phyloP scores from a whole-genome alignment of 148 eudicot genomes.

The Fagopyrum homotropicum region DNA sequence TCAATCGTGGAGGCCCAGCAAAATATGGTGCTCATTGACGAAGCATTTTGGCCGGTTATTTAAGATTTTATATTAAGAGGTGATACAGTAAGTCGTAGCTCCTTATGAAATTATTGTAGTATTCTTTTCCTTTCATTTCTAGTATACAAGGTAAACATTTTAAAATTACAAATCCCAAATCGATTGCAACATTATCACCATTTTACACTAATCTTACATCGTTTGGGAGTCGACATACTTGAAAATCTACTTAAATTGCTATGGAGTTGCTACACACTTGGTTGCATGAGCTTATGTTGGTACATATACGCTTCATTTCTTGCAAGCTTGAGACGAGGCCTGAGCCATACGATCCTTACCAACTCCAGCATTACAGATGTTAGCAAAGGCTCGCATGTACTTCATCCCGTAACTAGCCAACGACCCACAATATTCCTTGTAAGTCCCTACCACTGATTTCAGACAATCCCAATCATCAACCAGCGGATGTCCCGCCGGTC shows the following conservation, averaged over 20 bases:
- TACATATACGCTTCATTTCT: background rate
- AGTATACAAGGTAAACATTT: too few species aligned
- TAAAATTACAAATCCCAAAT: background rate
- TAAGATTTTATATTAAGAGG: too few species aligned
- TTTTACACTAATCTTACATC: background rate
- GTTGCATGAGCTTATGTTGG: background rate
- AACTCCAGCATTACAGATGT: constrained; percentile 15
- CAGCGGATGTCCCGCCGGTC: constrained; percentile 15
- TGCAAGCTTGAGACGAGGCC: constrained; percentile 18
- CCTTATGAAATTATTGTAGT: too few species aligned
- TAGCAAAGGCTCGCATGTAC: constrained; percentile 20
- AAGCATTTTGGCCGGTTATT: too few species aligned
- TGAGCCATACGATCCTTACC: constrained; percentile 13
- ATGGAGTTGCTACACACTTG: background rate
- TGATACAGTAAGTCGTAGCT: too few species aligned
- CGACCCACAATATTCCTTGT: constrained; percentile 14
- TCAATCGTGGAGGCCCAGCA: too few species aligned
- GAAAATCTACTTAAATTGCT: background rate
- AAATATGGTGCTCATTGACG: too few species aligned
- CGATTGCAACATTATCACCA: background rate
- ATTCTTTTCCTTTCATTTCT: too few species aligned
- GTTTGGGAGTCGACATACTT: background rate
- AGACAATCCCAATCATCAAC: constrained; percentile 21
- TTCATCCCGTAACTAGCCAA: constrained; percentile 12
- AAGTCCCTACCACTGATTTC: constrained; percentile 14